These are phyloP conservation scores for Asterophora lycoperdoides DNA, from an alignment of 768 basidiomycete species.

Conservation along the genomic window DNA sequence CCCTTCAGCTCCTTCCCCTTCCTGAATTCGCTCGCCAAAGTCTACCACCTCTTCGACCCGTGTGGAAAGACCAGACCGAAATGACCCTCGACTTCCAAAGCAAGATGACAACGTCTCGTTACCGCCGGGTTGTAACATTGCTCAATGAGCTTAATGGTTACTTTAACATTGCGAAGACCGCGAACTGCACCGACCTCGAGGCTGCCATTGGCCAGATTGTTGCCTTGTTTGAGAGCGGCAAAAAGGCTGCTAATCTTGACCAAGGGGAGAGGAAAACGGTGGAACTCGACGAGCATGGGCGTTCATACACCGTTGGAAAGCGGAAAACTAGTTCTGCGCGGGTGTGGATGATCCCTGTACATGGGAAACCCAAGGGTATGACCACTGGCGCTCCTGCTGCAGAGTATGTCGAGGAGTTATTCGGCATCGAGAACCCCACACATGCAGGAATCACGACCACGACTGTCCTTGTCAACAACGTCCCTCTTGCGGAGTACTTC, in stretches of 20 bases:
- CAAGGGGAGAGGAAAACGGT: conserved; percentile 54
- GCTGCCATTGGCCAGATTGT: conserved; percentile 48
- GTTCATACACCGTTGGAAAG: conserved; percentile 81
- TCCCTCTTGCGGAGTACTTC: conserved; percentile 79
- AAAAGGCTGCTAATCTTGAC: conserved; percentile 45
- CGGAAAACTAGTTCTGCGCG: conserved; percentile 88
- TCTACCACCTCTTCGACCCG: conserved; percentile 52
- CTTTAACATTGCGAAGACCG: conserved; percentile 53
- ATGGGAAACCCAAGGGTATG: conserved; percentile 16
- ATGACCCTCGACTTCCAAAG: conserved; percentile 55
- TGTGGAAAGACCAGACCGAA: conserved; percentile 66
- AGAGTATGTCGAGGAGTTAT: conserved; percentile 26
- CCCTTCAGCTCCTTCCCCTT: conserved; percentile 71
- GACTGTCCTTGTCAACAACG: conserved; percentile 80
- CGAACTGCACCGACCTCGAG: conserved; percentile 55
- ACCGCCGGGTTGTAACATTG: conserved; percentile 57
- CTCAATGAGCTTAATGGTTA: conserved; percentile 66
- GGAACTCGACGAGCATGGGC: conserved; percentile 67
- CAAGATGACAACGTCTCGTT: conserved; percentile 63
- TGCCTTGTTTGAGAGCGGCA: conserved; percentile 60
- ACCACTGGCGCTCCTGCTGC: conserved; percentile 12
- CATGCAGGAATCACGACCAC: conserved; percentile 42
- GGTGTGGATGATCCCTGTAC: conserved; percentile 86
- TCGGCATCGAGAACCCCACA: conserved; percentile 17
- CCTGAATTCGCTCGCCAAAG: conserved; percentile 62